These are phyloP conservation scores for Vigna mungo DNA, from an alignment of 306 rosid species.

Conservation along the genomic window DNA sequence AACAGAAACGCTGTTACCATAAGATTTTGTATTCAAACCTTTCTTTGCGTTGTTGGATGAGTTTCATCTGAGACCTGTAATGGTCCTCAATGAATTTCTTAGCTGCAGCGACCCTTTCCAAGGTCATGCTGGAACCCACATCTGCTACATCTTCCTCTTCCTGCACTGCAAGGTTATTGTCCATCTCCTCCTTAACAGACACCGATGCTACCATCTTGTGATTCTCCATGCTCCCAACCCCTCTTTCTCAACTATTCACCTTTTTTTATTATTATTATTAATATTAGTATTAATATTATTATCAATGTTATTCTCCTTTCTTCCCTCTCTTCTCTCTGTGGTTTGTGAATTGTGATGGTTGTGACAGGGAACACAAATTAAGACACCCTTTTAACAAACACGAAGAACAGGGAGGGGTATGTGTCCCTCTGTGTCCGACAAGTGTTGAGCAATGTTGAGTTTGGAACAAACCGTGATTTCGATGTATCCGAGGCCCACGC, in stretches of 20 bases:
- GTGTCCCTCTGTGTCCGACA: conserved; percentile 38
- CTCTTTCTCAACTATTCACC: background rate
- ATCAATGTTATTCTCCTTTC: background rate
- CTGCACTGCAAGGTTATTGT: conserved; percentile 41
- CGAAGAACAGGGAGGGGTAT: background rate
- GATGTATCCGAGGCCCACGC: conserved; percentile 16
- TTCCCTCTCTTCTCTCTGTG: conserved; percentile 32
- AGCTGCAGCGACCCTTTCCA: conserved; percentile 92
- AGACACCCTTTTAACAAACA: conserved; percentile 46
- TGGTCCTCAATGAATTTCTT: conserved; percentile 89
- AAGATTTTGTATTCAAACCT: conserved; percentile 46
- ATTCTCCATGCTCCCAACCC: conserved; percentile 52
- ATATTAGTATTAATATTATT: no score
- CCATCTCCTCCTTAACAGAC: conserved; percentile 23
- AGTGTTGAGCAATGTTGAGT: conserved; percentile 25
- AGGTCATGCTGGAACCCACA: conserved; percentile 76
- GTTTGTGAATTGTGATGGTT: conserved; percentile 38
- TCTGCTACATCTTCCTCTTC: conserved; percentile 42
- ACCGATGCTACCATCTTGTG: conserved; percentile 26
- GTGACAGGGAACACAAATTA: conserved; percentile 41
- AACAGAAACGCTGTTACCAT: conserved; percentile 15
- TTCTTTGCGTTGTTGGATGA: conserved; percentile 79
- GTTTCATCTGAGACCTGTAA: conserved; percentile 81
- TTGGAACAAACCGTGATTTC: conserved; percentile 24
- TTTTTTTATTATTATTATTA: background rate